Base-by-base conservation (phyloP, 306 rosid genomes). In the Vigna mungo region DNA sequence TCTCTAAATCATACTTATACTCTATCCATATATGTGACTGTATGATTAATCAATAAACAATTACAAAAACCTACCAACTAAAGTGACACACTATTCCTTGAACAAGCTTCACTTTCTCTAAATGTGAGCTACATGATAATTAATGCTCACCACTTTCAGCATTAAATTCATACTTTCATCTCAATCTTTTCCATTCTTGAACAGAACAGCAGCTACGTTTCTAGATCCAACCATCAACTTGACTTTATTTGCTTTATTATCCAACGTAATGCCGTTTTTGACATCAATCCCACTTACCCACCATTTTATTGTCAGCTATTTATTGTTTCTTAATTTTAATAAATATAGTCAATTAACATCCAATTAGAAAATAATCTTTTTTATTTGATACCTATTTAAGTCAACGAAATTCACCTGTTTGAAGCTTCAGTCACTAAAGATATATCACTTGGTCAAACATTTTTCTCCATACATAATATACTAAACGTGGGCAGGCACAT, bases 311-410 rank as follows among this genome's bases (percentile, higher is more conserved):
- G 27, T 21, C 27, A 48, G n/a, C 58, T 37, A 49, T 39, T 60
- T 34, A 59, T 34, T 71, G 49, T 78, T 71, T 41, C 44, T 34
- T 23, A 70, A 60, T 61, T 62, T 51, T 16, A 65, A 61, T 49
- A 47, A 34, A 25, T 36, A 61, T 60, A 25, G 27, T 21, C 1
- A 49, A 47, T 3, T 3, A 7, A 44, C 12, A 17, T 53, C 60
- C 48, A 47, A 32, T 62, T 4, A 56, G 49, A 68, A 78, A 59
- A 36, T 75, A 48, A 54, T 59, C 0, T 32, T 78, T 58, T 59
- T 27, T 15, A 70, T 21, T 48, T 59, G 62, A 34, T 56, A 13
- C 48, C 23, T 54, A 25, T 43, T 34, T 56, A 43, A 67, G 60
- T 46, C n/a, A 68, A 46, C 18, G 44, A 78, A 70, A 48, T 36